Evolutionary conservation across 257 asterid genomes (phyloP).

Genomic region (Solanum chilense): DNA sequence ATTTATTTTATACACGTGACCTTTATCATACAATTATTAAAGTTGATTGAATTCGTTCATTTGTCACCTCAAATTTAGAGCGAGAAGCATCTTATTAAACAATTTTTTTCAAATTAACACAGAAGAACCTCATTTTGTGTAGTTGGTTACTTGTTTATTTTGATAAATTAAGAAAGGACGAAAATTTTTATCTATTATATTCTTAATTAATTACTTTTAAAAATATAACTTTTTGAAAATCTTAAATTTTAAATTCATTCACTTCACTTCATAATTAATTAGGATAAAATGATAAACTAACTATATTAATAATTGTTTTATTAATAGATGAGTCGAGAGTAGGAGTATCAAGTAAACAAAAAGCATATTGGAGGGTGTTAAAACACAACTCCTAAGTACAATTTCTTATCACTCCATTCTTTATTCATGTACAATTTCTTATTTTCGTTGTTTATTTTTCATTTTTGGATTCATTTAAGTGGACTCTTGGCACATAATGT

Average conservation of each 20-base stretch:
- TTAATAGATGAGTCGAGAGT: too few relatives aligned
- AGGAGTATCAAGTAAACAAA: background rate
- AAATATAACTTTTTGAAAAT: too few relatives aligned
- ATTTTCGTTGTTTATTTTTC: background rate
- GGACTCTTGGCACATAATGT: background rate
- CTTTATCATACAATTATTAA: background rate
- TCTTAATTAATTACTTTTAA: too few relatives aligned
- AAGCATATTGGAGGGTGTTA: background rate
- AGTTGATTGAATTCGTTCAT: background rate
- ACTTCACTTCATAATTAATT: too few relatives aligned
- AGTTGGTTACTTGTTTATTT: too few relatives aligned
- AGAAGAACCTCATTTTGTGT: background rate
- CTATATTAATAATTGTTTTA: too few relatives aligned
- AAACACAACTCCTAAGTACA: background rate
- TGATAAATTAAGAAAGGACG: too few relatives aligned
- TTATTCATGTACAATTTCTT: background rate
- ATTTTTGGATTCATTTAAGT: background rate
- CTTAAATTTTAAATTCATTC: too few relatives aligned
- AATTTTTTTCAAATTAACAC: background rate
- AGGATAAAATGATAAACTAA: too few relatives aligned
- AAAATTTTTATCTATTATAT: too few relatives aligned
- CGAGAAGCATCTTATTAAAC: background rate
- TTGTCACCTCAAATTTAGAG: background rate
- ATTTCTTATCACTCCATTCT: background rate
- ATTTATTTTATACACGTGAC: background rate